Base-by-base conservation (phyloP, 2,329 filamentous ascomycete genomes). In the Ceratocystis cubensis region DNA sequence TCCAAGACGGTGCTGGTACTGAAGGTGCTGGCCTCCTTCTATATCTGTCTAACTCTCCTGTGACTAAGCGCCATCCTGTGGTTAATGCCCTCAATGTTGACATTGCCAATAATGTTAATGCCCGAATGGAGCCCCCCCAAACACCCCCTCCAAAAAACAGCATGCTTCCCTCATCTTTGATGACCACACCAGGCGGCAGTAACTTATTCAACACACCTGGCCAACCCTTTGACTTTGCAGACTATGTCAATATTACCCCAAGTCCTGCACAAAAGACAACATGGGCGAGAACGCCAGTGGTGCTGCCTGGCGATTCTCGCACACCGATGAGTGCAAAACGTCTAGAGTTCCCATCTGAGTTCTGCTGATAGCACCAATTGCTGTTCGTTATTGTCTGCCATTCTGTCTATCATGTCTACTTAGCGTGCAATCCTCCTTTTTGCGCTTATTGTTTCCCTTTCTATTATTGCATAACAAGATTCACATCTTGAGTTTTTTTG, bases 211-310 rank as follows among this genome's bases (percentile, higher is more conserved):
- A 84, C 69, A 97, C 93, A 0, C 93, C 93, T 0, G 87, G 87
- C 17, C 88, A 92, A 73, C 78, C 76, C 61, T 95, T 97, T 76
- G 95, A 97, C 78, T 96, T 97, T 77, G 85, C 91, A 64, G 94
- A 99, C 74, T 99, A 96, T 76, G 88, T 97, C 74, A 96, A 97
- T 76, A 93, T 97, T 74, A 96, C 94, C 5, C 94, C 94, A 0
- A 96, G 91, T 73, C 94, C 94, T 22, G 94, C 91, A 30, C 94
- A 96, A 77, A 90, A 86, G 71, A 59, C 56, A 25, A 83, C 86
- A 8, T 96, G 91, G 89, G 74, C 77, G 65, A 80, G 79, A 72
- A 85, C 83, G 56, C 84, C 84, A 7, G 74, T 83, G 67, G 89
- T 85, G 71, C 84, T 88, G 61, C 82, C 88, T n/a, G 80, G 89